Evolutionary conservation across 2,329 filamentous ascomycete species (phyloP).

Genomic region (Canariomyces notabilis): DNA sequence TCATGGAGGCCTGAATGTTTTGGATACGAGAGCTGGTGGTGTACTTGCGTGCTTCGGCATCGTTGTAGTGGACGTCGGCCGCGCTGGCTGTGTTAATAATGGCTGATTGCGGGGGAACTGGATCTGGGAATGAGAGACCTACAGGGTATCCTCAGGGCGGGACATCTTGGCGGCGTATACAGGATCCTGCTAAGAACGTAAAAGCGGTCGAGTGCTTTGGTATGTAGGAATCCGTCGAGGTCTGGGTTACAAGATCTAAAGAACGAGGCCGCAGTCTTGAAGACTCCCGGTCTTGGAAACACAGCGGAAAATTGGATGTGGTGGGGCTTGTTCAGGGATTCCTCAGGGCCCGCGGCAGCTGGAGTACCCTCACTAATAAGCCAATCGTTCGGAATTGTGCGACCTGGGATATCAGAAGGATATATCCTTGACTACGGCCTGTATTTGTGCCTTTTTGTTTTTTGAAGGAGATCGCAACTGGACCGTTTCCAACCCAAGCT

Average conservation of each 20-base stretch:
- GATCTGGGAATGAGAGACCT: conserved; percentile 30
- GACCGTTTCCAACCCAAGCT: too few species aligned
- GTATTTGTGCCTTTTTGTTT: background rate
- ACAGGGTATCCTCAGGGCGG: conserved; percentile 93
- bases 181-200: background rate
- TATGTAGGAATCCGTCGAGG: too few species aligned
- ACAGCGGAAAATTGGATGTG: too few species aligned
- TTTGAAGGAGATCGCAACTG: too few species aligned
- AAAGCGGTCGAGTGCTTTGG: background rate
- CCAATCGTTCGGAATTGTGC: too few species aligned
- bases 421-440: too few species aligned
- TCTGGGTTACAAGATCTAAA: too few species aligned
- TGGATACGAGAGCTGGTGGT: conserved; percentile 94
- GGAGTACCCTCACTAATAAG: background rate
- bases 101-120: conserved; percentile 10
- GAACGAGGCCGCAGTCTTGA: too few species aligned
- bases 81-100: conserved; percentile 50
- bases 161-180: conserved; percentile 64
- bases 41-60: conserved; percentile 93
- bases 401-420: too few species aligned
- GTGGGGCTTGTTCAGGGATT: conserved; percentile 1
- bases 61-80: conserved; percentile 96
- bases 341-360: background rate
- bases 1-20: conserved; percentile 93
- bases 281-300: too few species aligned